Evolutionary conservation across 441 rosid genomes (phyloP).

Genomic region (California macrophylla): DNA sequence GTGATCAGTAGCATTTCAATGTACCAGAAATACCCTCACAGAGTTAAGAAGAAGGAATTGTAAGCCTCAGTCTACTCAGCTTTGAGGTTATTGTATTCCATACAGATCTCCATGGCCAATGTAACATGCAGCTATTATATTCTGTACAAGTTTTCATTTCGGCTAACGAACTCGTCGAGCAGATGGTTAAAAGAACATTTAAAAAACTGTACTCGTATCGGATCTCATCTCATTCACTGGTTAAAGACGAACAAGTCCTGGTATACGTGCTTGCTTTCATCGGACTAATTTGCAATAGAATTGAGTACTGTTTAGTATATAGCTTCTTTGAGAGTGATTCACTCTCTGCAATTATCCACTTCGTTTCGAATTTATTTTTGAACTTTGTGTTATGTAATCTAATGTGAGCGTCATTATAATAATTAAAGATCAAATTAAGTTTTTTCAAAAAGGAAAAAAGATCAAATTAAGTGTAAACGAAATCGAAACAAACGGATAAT

Average conservation of each 20-base stretch:
- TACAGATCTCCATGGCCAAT: not conserved
- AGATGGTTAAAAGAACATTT: not conserved
- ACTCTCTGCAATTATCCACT: too few relatives aligned
- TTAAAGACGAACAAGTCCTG: not conserved
- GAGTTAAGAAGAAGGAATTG: conserved; percentile 58
- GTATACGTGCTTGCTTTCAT: not conserved
- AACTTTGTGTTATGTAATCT: too few relatives aligned
- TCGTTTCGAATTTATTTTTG: too few relatives aligned
- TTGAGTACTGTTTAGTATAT: not conserved
- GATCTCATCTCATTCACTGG: too few relatives aligned
- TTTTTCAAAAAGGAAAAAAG: too few relatives aligned
- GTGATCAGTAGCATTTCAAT: conserved; percentile 70
- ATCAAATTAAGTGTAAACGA: too few relatives aligned
- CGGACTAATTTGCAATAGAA: not conserved
- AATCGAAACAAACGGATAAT: too few relatives aligned
- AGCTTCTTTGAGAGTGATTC: not conserved
- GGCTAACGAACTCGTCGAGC: not conserved
- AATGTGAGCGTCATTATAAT: too few relatives aligned
- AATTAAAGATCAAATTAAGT: too few relatives aligned
- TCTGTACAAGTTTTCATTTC: too few relatives aligned
- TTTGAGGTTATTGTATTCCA: not conserved
- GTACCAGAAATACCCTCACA: conserved; percentile 81
- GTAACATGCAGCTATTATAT: too few relatives aligned
- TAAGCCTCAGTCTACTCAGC: conserved; percentile 13
- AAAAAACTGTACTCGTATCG: not conserved